Percentiles rank a stretch among this genome's conserved stretches.
These are phyloP conservation scores for Halocafeteria seosinensis DNA, from an alignment of 108 stramenopile species.

Conservation along the genomic window DNA sequence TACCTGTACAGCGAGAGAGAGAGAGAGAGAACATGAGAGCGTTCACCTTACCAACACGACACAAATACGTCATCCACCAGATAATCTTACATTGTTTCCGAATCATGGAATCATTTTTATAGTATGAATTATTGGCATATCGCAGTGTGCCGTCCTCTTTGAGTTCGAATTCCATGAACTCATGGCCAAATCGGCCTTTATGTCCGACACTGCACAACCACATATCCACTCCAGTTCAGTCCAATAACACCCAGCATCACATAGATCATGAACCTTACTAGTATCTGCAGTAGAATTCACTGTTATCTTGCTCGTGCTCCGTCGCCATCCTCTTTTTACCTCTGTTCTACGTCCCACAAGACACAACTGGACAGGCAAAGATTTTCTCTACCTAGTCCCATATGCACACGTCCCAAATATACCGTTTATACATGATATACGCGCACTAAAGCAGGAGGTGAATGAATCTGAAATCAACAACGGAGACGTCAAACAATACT, in stretches of 20 bases:
- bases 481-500: no score
- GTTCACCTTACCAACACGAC: neutral
- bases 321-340: no score
- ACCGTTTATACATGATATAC: no score
- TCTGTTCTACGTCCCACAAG: no score
- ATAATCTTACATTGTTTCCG: conserved; percentile 44
- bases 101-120: conserved; percentile 59
- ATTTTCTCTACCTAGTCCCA: no score
- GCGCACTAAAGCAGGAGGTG: no score
- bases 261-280: neutral
- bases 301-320: no score
- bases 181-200: conserved; percentile 58
- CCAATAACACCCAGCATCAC: neutral
- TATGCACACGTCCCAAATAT: no score
- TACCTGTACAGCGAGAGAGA: conserved; percentile 20
- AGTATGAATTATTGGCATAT: conserved; percentile 70
- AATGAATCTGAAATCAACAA: no score
- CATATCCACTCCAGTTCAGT: neutral
- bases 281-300: neutral
- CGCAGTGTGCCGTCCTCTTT: conserved; percentile 53
- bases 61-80: no score
- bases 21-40: neutral
- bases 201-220: conserved; percentile 44
- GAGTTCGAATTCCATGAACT: conserved; percentile 73
- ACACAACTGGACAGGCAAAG: no score